phyloP scores from a whole-genome alignment of 306 rosid genomes.

The Glycyrrhiza uralensis region DNA sequence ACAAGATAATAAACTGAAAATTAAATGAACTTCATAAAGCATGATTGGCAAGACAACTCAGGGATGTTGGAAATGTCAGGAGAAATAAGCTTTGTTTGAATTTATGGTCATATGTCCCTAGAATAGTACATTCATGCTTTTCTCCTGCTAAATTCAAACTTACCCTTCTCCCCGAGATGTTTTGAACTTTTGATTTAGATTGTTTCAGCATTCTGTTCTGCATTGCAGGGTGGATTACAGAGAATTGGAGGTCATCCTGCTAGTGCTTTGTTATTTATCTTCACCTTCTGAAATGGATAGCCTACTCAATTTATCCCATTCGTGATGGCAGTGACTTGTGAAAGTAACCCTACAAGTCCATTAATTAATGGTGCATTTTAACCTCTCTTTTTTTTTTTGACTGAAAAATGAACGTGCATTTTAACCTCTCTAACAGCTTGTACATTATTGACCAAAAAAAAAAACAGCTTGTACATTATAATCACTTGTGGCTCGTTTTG shows the following conservation, averaged over 20 bases:
- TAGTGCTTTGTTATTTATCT: conserved; percentile 1
- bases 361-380: not conserved
- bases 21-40: not conserved
- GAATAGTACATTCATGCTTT: not conserved
- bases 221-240: conserved; percentile 27
- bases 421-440: conserved; percentile 14
- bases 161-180: not conserved
- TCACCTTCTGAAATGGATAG: not conserved
- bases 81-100: no score
- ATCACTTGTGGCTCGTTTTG: not conserved
- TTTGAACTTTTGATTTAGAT: not conserved
- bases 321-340: not conserved
- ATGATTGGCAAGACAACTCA: not conserved
- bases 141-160: not conserved
- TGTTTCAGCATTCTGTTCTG: not conserved
- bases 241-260: conserved; percentile 16
- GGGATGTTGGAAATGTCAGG: no score
- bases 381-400: no score
- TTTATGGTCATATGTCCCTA: not conserved
- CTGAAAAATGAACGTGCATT: no score
- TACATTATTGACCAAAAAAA: no score
- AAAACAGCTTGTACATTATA: not conserved
- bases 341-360: not conserved
- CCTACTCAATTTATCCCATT: not conserved
- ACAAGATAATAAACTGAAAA: not conserved